These are phyloP conservation scores for Argentina anserina DNA, from an alignment of 306 rosid species.

Conservation along the genomic window DNA sequence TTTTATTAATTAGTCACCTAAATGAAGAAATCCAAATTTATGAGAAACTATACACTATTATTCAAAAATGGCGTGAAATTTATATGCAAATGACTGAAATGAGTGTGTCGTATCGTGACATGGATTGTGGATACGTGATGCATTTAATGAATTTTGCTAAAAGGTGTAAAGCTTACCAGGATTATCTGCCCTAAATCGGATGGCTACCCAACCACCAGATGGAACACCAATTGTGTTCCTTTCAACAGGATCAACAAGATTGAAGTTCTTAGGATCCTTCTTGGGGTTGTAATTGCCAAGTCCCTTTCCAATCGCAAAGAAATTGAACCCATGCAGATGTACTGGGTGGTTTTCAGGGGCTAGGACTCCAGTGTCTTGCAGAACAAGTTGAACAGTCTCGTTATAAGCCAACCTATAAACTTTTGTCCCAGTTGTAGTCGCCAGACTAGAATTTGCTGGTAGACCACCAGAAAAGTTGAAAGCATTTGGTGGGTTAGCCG, in stretches of 20 bases:
- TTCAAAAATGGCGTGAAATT: no score
- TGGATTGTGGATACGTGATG: no score
- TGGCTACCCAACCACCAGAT: constrained; percentile 85
- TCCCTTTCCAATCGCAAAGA: constrained; percentile 65
- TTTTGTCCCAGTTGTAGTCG: constrained; percentile 50
- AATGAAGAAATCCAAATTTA: background rate
- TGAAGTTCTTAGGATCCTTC: constrained; percentile 51
- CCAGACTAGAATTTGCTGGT: constrained; percentile 40
- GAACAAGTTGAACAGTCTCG: constrained; percentile 54
- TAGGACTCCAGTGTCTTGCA: constrained; percentile 67
- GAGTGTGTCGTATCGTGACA: no score
- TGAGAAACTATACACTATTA: background rate
- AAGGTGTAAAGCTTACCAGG: constrained; percentile 50
- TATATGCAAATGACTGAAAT: no score
- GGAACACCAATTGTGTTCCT: constrained; percentile 83
- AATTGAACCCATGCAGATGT: constrained; percentile 87
- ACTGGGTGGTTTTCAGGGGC: constrained; percentile 76
- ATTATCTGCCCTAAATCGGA: constrained; percentile 85
- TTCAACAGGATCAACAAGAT: constrained; percentile 77
- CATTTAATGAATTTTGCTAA: no score
- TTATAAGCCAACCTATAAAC: constrained; percentile 51
- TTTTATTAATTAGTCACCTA: background rate
- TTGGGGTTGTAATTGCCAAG: constrained; percentile 57
- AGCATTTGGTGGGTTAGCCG: constrained; percentile 47
- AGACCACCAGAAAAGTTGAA: constrained; percentile 53